Evolutionary conservation across 2,329 filamentous ascomycete genomes (phyloP).

Genomic region (Neofusicoccum sp.): DNA sequence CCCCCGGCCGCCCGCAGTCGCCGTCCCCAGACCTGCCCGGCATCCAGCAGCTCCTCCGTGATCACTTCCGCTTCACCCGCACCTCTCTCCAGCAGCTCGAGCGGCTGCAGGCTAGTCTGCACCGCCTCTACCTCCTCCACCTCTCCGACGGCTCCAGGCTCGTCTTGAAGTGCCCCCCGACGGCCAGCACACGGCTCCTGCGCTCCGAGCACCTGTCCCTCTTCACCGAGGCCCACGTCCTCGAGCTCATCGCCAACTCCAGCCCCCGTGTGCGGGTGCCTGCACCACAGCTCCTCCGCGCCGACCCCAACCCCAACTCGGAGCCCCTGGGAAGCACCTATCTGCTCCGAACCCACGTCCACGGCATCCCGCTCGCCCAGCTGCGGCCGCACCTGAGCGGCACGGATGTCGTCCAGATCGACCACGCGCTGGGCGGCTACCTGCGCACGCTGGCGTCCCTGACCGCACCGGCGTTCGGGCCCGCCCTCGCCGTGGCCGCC

Average conservation of each 20-base stretch:
- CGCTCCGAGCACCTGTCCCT: slow-evolving; percentile 47
- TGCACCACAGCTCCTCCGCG: slow-evolving; percentile 44
- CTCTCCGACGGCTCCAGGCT: slow-evolving; percentile 43
- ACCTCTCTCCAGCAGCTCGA: slow-evolving; percentile 39
- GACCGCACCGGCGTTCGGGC: slow-evolving; percentile 53
- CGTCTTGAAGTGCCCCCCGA: slow-evolving; percentile 46
- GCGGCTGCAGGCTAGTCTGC: slow-evolving; percentile 37
- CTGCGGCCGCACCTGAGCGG: slow-evolving; percentile 36
- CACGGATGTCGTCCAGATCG: slow-evolving; percentile 40
- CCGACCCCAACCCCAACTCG: slow-evolving; percentile 30
- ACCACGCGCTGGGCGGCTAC: slow-evolving; percentile 44
- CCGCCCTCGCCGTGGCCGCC: slow-evolving; percentile 49
- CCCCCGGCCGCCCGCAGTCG: slow-evolving; percentile 4
- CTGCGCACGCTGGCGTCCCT: slow-evolving; percentile 49
- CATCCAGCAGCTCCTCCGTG: slow-evolving; percentile 38
- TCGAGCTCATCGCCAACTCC: slow-evolving; percentile 33
- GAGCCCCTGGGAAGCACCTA: slow-evolving; percentile 36
- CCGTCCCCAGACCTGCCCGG: slow-evolving; percentile 31
- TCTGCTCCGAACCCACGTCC: slow-evolving; percentile 37
- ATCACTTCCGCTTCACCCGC: slow-evolving; percentile 35
- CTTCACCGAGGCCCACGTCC: slow-evolving; percentile 41
- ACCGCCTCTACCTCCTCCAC: slow-evolving; percentile 46
- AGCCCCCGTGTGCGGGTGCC: slow-evolving; percentile 29
- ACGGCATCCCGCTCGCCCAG: slow-evolving; percentile 38
- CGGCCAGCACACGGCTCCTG: slow-evolving; percentile 41